These are phyloP conservation scores for Boletus bicolor DNA, from an alignment of 768 basidiomycete genomes.

Conservation along the genomic window DNA sequence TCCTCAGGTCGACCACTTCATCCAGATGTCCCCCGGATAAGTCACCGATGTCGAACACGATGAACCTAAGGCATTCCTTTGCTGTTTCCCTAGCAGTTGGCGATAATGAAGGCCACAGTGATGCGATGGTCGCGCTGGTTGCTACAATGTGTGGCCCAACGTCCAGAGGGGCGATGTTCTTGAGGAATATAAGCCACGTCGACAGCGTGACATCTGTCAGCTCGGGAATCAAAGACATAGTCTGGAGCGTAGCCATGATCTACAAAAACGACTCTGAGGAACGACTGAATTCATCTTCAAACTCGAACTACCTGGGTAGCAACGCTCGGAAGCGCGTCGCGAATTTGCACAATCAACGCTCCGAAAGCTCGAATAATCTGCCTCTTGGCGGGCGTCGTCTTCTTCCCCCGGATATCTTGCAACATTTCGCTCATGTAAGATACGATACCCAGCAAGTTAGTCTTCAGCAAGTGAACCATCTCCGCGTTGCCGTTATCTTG, in stretches of 20 bases:
- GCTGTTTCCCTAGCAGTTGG: conserved; percentile 50
- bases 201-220: conserved; percentile 75
- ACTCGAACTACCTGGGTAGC: conserved; percentile 73
- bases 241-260: conserved; percentile 97
- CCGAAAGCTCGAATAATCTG: conserved; percentile 80
- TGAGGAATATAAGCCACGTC: conserved; percentile 78
- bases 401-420: conserved; percentile 80
- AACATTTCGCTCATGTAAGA: conserved; percentile 82
- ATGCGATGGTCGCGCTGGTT: conserved; percentile 81
- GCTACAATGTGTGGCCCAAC: conserved; percentile 82
- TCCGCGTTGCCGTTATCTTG: conserved; percentile 33
- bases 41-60: conserved; percentile 62
- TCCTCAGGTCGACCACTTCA: conserved; percentile 76
- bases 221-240: conserved; percentile 71
- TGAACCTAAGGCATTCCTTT: conserved; percentile 58
- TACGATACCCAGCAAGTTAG: conserved; percentile 80
- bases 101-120: conserved; percentile 69
- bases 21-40: conserved; percentile 55
- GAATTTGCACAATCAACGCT: conserved; percentile 65
- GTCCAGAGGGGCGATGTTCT: conserved; percentile 61
- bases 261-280: conserved; percentile 30
- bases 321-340: conserved; percentile 66
- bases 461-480: conserved; percentile 62
- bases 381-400: conserved; percentile 61
- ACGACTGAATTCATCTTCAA: conserved; percentile 1